Evolutionary conservation across 2,329 filamentous ascomycete genomes (phyloP).

Genomic region (Westerdykella ornata): DNA sequence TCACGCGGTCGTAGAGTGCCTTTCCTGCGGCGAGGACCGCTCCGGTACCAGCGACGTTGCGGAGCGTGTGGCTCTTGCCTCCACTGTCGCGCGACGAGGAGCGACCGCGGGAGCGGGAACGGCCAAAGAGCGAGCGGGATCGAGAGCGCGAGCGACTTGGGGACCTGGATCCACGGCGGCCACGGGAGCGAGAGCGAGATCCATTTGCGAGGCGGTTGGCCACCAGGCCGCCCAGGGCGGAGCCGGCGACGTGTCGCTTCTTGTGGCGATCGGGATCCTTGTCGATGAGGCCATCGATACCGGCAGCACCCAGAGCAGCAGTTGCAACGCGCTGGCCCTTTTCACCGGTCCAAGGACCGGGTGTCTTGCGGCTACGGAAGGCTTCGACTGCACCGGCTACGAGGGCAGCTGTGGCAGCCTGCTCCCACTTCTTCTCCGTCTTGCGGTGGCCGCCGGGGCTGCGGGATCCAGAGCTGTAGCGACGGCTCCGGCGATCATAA

Average conservation of each 20-base stretch:
- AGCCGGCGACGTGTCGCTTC: slow-evolving; percentile 77
- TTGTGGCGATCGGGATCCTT: slow-evolving; percentile 63
- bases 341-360: slow-evolving; percentile 80
- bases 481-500: slow-evolving; percentile 30
- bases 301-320: slow-evolving; percentile 75
- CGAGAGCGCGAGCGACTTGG: slow-evolving; percentile 49
- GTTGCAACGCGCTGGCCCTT: slow-evolving; percentile 90
- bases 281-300: slow-evolving; percentile 70
- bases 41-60: slow-evolving; percentile 45
- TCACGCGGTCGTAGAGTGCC: slow-evolving; percentile 50
- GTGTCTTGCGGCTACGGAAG: slow-evolving; percentile 81
- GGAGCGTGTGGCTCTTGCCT: slow-evolving; percentile 41
- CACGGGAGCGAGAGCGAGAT: slow-evolving; percentile 55
- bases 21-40: slow-evolving; percentile 47
- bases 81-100: slow-evolving; percentile 43
- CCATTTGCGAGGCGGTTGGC: slow-evolving; percentile 83
- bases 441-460: slow-evolving; percentile 50
- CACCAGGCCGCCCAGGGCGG: slow-evolving; percentile 80
- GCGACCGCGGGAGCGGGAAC: slow-evolving; percentile 38
- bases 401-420: slow-evolving; percentile 85
- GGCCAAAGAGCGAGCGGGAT: slow-evolving; percentile 52
- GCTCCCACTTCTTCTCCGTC: slow-evolving; percentile 57
- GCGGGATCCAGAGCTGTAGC: slow-evolving; percentile 48
- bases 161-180: slow-evolving; percentile 38
- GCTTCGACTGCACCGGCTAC: slow-evolving; percentile 87